Conservation (phyloP, 2,329 filamentous ascomycete genomes). For the Decorospora gaudefroyi region DNA sequence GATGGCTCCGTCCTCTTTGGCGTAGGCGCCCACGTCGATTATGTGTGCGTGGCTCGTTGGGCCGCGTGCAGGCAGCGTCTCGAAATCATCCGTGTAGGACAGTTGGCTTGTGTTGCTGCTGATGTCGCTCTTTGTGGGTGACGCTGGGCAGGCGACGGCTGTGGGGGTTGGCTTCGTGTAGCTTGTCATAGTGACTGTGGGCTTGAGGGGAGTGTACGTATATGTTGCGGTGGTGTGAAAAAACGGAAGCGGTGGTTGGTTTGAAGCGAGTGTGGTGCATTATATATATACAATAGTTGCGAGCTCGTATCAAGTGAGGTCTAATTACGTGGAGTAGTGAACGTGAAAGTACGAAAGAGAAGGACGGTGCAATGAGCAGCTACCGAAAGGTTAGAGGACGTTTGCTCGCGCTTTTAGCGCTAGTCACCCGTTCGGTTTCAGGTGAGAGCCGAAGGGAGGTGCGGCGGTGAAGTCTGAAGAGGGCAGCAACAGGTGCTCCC, state of each 20-base stretch:
- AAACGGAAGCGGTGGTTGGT: fast-evolving
- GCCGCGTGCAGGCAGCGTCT: slow-evolving; percentile 6
- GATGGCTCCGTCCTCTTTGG: background rate
- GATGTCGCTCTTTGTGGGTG: background rate
- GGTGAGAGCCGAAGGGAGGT: background rate
- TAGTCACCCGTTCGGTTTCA: background rate
- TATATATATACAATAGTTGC: background rate
- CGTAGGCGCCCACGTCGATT: slow-evolving; percentile 13
- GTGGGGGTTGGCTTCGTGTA: background rate
- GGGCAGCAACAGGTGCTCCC: too few relatives aligned
- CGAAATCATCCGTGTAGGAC: slow-evolving; percentile 12
- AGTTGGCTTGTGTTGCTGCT: background rate
- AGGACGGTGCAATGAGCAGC: background rate
- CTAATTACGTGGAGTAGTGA: background rate
- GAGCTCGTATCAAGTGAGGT: background rate
- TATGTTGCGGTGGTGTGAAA: too few relatives aligned
- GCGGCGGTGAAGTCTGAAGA: background rate
- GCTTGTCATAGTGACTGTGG: background rate
- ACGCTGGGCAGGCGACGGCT: slow-evolving; percentile 1
- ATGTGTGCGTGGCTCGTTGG: slow-evolving; percentile 8
- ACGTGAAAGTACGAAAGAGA: background rate
- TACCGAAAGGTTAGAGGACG: background rate
- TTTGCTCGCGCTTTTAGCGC: background rate
- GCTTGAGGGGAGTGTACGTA: background rate
- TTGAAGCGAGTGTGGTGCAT: background rate